Conservation (phyloP, 31 red algal genomes). For the Asparagopsis taxiformis region DNA sequence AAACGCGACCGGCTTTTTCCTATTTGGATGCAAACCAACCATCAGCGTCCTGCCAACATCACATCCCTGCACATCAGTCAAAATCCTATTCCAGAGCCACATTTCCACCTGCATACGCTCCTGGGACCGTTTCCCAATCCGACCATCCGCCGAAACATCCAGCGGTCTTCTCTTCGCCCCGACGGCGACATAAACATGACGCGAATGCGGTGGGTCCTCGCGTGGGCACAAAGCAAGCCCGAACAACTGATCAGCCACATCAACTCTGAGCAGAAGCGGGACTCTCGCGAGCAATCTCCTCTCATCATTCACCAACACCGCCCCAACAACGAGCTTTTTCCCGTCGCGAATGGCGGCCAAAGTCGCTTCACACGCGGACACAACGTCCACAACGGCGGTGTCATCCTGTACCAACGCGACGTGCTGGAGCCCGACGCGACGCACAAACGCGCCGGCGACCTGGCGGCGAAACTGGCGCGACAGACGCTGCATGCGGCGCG, state of each 20-base stretch:
- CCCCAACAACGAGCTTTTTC: slow-evolving; percentile 8
- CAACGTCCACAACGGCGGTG: background rate
- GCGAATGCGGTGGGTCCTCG: background rate
- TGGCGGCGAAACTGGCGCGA: slow-evolving; percentile 32
- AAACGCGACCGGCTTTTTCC: slow-evolving; percentile 22
- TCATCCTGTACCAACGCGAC: slow-evolving; percentile 1
- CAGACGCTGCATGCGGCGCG: slow-evolving; percentile 5
- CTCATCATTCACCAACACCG: slow-evolving; percentile 3
- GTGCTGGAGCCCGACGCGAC: slow-evolving; percentile 6
- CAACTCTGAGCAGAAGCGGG: slow-evolving; percentile 16
- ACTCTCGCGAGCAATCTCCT: slow-evolving; percentile 8
- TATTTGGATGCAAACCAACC: slow-evolving; percentile 20
- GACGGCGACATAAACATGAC: slow-evolving; percentile 8
- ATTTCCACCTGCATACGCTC: background rate
- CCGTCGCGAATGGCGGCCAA: background rate
- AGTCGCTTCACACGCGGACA: background rate
- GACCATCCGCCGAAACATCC: background rate
- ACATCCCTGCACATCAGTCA: background rate
- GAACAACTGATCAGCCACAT: slow-evolving; percentile 22
- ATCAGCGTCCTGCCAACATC: slow-evolving; percentile 1
- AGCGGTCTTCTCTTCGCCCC: slow-evolving; percentile 8
- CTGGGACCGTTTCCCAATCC: background rate
- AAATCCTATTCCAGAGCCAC: slow-evolving; percentile 6
- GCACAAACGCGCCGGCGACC: slow-evolving; percentile 41
- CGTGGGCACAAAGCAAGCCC: background rate